Evolutionary conservation across 2,329 filamentous ascomycete genomes (phyloP), one percentile per base, ranked within the genome.

Genomic region (Paraconiothyrium sp.): DNA sequence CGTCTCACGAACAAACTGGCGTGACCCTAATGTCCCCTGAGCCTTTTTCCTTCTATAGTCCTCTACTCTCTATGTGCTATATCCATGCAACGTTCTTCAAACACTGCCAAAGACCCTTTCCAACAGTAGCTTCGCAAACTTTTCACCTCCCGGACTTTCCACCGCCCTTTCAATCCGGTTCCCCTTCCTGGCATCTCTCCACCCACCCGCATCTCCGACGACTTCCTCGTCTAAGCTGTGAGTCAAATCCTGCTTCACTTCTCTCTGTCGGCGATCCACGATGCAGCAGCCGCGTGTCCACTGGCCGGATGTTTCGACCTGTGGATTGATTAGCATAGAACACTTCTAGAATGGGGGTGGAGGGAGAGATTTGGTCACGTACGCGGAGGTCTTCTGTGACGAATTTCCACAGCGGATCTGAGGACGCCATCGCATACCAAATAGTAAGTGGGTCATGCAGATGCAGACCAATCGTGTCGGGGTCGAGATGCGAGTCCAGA

Each of bases 251-350:
- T 73, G 65, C 6, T 83, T 83, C 73, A 88, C 87, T 64, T 81
- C 83, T 57, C 88, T 81, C 41, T 81, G 79, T 48, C 95, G 86
- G 39, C 88, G 85, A 82, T 99, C 95, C 44, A 93, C 83, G 35
- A 98, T 85, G 73, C 93, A 94, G 89, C 95, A 94, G 1, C 95
- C 94, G 59, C 92, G 85, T 49, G 94, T 97, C 95, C 95, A 99
- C 82, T 98, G 95, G 1, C 94, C 95, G 2, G 87, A 82, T 0
- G 93, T 96, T 81, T 99, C 95, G 44, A 99, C 84, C 52, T 55
- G 4, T 16, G 35, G 5, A 7, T 13, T 1, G 3, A 22, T 54
- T 14, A 54, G 34, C 37, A 55, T 16, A 3, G 39, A 37, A 32
- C 16, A 27, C 47, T n/a, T 6, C 3, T 13, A 22, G 27, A 51